Evolutionary conservation across 2,329 filamentous ascomycete species (phyloP).

Genomic region (Pseudogymnoascus sp.): DNA sequence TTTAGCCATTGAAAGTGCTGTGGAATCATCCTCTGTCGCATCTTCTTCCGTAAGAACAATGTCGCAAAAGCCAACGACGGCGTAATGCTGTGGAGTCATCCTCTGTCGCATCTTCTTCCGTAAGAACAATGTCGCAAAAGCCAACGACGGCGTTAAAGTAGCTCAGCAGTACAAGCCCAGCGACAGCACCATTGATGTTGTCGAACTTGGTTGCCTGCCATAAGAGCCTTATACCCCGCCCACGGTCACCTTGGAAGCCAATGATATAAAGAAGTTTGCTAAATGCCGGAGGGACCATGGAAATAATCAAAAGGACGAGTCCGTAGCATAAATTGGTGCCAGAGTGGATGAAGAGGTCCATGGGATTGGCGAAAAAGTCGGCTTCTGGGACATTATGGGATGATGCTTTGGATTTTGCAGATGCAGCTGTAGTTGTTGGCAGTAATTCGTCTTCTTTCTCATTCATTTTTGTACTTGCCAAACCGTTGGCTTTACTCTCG

Average conservation of each 20-base stretch:
- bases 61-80: constrained; percentile 76
- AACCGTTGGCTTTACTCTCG: background rate
- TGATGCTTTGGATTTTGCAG: constrained; percentile 21
- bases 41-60: constrained; percentile 63
- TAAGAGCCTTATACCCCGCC: constrained; percentile 72
- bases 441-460: background rate
- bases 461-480: background rate
- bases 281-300: constrained; percentile 86
- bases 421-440: background rate
- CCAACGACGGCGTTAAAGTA: constrained; percentile 86
- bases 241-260: constrained; percentile 82
- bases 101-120: constrained; percentile 42
- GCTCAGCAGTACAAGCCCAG: constrained; percentile 68
- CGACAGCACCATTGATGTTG: constrained; percentile 89
- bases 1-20: constrained; percentile 63
- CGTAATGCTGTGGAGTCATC: constrained; percentile 62
- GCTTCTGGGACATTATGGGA: constrained; percentile 46
- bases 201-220: constrained; percentile 82
- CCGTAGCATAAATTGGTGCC: constrained; percentile 87
- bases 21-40: constrained; percentile 44
- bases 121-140: constrained; percentile 78
- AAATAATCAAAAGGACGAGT: constrained; percentile 76
- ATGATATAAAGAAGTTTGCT: constrained; percentile 79
- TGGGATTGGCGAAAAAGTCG: constrained; percentile 60
- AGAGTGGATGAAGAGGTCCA: constrained; percentile 84